phyloP scores from a whole-genome alignment of 805 yeast species.

The Starmera quercuum region DNA sequence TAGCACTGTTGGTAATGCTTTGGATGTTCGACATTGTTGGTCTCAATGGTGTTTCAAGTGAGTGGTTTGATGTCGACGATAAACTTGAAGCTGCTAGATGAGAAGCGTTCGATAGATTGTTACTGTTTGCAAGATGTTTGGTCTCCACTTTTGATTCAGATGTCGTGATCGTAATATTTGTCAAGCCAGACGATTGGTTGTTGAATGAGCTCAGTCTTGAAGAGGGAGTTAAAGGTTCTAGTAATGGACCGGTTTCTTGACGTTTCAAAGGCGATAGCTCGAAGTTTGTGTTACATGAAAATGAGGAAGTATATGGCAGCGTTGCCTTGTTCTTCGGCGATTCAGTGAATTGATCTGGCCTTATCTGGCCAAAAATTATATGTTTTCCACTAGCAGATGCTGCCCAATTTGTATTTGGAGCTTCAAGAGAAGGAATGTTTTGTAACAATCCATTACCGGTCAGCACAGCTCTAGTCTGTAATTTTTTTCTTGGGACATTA shows the following conservation, averaged over 20 bases:
- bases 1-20: conserved; percentile 4
- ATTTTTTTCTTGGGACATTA: conserved; percentile 17
- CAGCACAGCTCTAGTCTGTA: conserved; percentile 9
- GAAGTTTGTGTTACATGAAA: conserved; percentile 57
- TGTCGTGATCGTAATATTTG: neutral
- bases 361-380: conserved; percentile 22
- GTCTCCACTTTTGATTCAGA: no score
- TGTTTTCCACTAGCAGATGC: conserved; percentile 34
- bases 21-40: conserved; percentile 10
- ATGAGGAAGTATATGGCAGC: conserved; percentile 52
- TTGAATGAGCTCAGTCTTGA: conserved; percentile 14
- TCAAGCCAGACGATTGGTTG: no score
- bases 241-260: conserved; percentile 54
- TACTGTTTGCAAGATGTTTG: no score
- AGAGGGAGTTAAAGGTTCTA: conserved; percentile 59
- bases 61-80: no score
- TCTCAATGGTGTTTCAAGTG: conserved; percentile 31
- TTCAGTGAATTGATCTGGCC: conserved; percentile 4
- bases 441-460: conserved; percentile 12
- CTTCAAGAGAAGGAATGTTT: conserved; percentile 28
- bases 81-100: no score
- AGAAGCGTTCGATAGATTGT: no score
- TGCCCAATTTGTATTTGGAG: conserved; percentile 33
- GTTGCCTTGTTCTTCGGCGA: conserved; percentile 9
- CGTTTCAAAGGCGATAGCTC: conserved; percentile 55